Base-by-base conservation (phyloP, 2,329 filamentous ascomycete genomes). In the Chaetomiaceae sp. region DNA sequence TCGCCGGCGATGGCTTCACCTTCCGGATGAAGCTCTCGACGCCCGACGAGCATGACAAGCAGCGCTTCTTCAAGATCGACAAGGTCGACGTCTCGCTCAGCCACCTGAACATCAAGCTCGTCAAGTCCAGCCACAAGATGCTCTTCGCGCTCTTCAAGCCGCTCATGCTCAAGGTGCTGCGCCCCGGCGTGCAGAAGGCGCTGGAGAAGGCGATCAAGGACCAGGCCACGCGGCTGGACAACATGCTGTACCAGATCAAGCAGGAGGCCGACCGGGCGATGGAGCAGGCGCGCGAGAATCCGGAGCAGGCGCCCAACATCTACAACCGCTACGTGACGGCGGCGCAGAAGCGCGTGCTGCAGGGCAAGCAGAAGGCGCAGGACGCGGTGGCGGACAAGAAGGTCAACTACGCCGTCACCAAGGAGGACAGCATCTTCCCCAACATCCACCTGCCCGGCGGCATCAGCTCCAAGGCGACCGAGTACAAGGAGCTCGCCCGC, bases 51-150 rank as follows among this genome's bases (percentile, higher is more conserved):
- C 75, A 73, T 17, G 89, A 95, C 60, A 72, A 74, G 22, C 80
- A 86, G 59, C 82, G 93, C 65, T 93, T 95, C 70, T 91, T 97
- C 79, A 96, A 95, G 78, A 78, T 97, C 50, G 88, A 95, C 62
- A 90, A 86, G 66, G 85, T 95, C 3, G 75, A 86, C 33, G 87
- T 95, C 17, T 82, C 88, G 58, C 79, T 95, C 56, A 86, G 87
- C 69, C 66, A 90, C 61, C 75, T 96, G 48, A 79, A 85, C 57
- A 83, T 98, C 70, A 95, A 95, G 72, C 67, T 98, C 55, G 89
- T 90, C 76, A 81, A 95, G 74, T 96, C 90, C 42, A 94, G 84
- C 66, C 90, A 97, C 78, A 98, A 96, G 78, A 62, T 93, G 11
- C 75, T 97, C 18, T 95, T 97, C 66, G 73, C 72, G 45, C 63